phyloP scores from a whole-genome alignment of 345 rosid species.

The Theobroma cacao region DNA sequence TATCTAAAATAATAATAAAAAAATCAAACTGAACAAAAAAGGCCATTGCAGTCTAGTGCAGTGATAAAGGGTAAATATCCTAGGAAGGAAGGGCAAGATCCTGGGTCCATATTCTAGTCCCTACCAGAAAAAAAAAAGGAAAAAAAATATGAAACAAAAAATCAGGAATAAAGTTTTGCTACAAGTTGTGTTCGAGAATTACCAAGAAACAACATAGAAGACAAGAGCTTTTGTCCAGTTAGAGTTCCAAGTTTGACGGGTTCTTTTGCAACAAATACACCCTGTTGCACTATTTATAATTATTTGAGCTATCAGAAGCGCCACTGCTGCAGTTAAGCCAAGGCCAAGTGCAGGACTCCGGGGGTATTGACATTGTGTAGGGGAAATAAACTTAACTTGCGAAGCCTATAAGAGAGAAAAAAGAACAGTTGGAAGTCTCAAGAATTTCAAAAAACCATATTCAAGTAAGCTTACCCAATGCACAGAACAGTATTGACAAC shows the following conservation, averaged over 20 bases:
- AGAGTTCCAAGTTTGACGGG: slow-evolving; percentile 47
- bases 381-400: slow-evolving; percentile 42
- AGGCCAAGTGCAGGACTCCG: slow-evolving; percentile 69
- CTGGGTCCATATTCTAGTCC: background rate
- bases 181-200: slow-evolving; percentile 15
- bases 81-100: background rate
- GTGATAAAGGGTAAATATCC: background rate
- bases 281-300: slow-evolving; percentile 56
- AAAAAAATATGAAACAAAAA: background rate
- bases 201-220: slow-evolving; percentile 84
- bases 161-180: background rate
- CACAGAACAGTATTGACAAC: background rate
- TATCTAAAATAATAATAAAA: background rate
- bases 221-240: slow-evolving; percentile 62
- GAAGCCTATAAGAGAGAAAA: slow-evolving; percentile 50
- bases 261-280: slow-evolving; percentile 75
- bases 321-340: slow-evolving; percentile 66
- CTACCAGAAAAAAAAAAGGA: background rate
- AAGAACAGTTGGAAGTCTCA: background rate
- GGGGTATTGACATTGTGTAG: slow-evolving; percentile 59
- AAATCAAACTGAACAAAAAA: background rate
- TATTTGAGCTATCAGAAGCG: slow-evolving; percentile 68
- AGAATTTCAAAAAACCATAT: background rate
- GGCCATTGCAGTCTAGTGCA: background rate
- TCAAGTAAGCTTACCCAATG: background rate